phyloP scores from a whole-genome alignment of 352 stramenopile species.

The Phytophthora idaei region DNA sequence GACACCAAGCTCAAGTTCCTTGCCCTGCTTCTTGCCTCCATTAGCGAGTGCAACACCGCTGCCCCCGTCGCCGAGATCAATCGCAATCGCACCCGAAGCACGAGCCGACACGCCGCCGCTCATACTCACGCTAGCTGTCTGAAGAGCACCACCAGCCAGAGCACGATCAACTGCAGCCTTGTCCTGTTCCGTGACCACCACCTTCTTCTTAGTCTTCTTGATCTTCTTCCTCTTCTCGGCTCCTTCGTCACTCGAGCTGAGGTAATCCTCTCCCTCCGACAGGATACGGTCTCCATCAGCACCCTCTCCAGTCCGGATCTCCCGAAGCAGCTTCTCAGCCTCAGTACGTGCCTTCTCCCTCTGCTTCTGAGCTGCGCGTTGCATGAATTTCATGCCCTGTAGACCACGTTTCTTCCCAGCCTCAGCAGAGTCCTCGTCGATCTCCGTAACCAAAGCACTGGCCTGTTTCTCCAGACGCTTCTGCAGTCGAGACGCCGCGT shows the following conservation, averaged over 20 bases:
- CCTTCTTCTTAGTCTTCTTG: conserved; percentile 50
- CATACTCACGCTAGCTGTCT: conserved; percentile 75
- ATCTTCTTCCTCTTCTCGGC: conserved; percentile 34
- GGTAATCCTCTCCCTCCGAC: conserved; percentile 59
- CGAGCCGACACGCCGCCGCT: conserved; percentile 71
- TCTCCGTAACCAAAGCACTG: conserved; percentile 75
- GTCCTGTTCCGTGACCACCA: conserved; percentile 56
- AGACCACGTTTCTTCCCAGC: conserved; percentile 80
- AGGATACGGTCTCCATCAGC: conserved; percentile 76
- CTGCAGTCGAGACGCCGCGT: conserved; percentile 66
- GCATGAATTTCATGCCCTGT: conserved; percentile 98
- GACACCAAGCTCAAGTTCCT: conserved; percentile 43
- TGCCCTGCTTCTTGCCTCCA: conserved; percentile 25
- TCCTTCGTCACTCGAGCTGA: conserved; percentile 52
- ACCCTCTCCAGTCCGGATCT: conserved; percentile 90
- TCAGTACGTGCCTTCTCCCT: conserved; percentile 91
- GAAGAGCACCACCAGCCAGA: conserved; percentile 55
- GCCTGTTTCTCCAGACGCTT: conserved; percentile 76
- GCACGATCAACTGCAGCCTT: conserved; percentile 58
- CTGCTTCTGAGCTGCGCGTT: conserved; percentile 96
- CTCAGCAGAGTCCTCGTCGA: conserved; percentile 58
- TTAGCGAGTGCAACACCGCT: conserved; percentile 30
- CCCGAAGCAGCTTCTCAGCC: conserved; percentile 91
- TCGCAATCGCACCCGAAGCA: conserved; percentile 62
- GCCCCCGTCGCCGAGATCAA: conserved; percentile 70